A percentile compares a stretch with the other conserved stretches of the same genome.
These are phyloP conservation scores for Dendrobium huoshanense DNA, from an alignment of 106 monocot genomes.

Conservation along the genomic window DNA sequence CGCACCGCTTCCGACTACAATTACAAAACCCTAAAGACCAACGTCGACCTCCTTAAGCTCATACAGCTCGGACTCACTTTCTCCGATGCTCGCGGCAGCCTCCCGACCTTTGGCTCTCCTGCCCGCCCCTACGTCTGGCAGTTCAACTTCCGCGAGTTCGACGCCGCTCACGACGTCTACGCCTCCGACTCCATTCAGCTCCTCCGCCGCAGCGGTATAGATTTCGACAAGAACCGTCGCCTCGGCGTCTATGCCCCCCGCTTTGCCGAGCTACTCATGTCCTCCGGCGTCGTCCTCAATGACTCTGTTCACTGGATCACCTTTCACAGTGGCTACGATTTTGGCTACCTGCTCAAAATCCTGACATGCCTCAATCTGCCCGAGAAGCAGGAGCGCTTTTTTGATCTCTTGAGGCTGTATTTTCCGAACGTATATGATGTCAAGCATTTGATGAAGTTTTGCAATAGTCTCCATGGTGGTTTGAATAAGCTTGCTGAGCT, in stretches of 20 bases:
- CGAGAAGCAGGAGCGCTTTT: conserved; percentile 13
- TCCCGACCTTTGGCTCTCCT: not conserved
- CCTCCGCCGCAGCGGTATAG: conserved; percentile 11
- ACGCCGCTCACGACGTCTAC: conserved; percentile 1
- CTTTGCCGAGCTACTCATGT: conserved; percentile 19
- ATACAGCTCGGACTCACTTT: conserved; percentile 20
- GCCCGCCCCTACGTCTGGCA: conserved; percentile 14
- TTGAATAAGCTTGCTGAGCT: conserved; percentile 19
- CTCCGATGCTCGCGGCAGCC: not conserved
- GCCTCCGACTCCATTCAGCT: conserved; percentile 16
- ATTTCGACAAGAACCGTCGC: conserved; percentile 9
- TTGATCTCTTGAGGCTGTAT: conserved; percentile 9
- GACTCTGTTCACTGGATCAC: conserved; percentile 16
- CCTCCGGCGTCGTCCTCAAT: conserved; percentile 15
- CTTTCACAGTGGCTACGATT: conserved; percentile 20
- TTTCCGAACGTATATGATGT: conserved; percentile 17
- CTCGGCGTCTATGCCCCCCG: conserved; percentile 4
- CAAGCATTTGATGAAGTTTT: conserved; percentile 22
- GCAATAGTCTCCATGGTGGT: conserved; percentile 16
- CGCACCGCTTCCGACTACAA: conserved; percentile 5
- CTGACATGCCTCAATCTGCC: conserved; percentile 14
- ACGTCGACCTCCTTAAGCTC: conserved; percentile 18
- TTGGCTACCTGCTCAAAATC: conserved; percentile 14
- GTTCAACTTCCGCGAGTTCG: conserved; percentile 22
- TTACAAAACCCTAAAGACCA: conserved; percentile 12